These are phyloP conservation scores for Aspergillus vadensis DNA, from an alignment of 2,329 filamentous ascomycete genomes.

Conservation along the genomic window DNA sequence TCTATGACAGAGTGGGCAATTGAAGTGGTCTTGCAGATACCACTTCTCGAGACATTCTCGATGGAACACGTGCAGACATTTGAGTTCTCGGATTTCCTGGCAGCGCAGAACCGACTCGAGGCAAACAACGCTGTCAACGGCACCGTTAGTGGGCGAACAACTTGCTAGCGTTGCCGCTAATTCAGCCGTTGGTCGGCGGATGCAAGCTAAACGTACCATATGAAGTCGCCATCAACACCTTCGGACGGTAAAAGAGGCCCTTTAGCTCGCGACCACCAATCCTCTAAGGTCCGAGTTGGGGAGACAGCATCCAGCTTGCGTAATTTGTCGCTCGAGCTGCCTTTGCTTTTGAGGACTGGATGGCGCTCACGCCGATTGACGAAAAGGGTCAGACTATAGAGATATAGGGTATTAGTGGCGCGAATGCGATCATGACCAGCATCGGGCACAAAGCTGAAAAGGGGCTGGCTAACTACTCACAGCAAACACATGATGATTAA, in stretches of 20 bases:
- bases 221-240: conserved; percentile 38
- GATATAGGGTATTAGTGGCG: background rate
- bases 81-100: conserved; percentile 42
- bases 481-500: conserved; percentile 36
- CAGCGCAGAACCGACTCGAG: conserved; percentile 39
- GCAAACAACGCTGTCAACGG: conserved; percentile 36
- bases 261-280: conserved; percentile 41
- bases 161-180: conserved; percentile 6
- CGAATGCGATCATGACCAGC: background rate
- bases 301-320: conserved; percentile 40
- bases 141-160: background rate
- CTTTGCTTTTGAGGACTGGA: conserved; percentile 21
- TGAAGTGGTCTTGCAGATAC: conserved; percentile 43
- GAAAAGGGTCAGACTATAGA: conserved; percentile 32
- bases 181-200: background rate
- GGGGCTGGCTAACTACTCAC: conserved; percentile 23
- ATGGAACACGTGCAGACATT: conserved; percentile 44
- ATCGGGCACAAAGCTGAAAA: background rate
- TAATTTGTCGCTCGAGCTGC: conserved; percentile 33
- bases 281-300: conserved; percentile 38
- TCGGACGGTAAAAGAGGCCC: conserved; percentile 36
- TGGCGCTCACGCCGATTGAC: conserved; percentile 35
- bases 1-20: conserved; percentile 42
- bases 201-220: conserved; percentile 31
- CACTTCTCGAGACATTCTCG: conserved; percentile 44